A percentile compares a stretch with the other conserved stretches of the same genome.
phyloP scores from a whole-genome alignment of 169 alveolate genomes.

The Theileria annulata region DNA sequence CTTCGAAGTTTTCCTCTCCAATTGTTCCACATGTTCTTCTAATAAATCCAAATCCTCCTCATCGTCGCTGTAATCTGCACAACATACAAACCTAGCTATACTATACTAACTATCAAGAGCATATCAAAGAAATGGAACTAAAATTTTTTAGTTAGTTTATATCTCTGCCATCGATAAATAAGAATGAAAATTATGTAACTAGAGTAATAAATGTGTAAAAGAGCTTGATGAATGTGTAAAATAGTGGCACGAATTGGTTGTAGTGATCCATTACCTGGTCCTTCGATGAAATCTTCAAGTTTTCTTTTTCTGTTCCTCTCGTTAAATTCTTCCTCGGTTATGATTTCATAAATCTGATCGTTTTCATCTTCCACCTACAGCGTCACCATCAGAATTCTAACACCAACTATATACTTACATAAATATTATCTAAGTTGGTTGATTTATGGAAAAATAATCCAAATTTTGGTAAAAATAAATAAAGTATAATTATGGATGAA shows the following conservation, averaged over 20 bases:
- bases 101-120: background rate
- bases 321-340: conserved; percentile 63
- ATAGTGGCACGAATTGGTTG: background rate
- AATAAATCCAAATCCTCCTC: conserved; percentile 44
- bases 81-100: background rate
- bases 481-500: background rate
- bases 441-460: too few species aligned
- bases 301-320: conserved; percentile 51
- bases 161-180: too few species aligned
- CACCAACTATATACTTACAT: background rate
- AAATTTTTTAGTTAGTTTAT: too few species aligned
- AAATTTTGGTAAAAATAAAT: background rate
- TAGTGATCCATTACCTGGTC: conserved; percentile 25
- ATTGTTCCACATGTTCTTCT: conserved; percentile 23
- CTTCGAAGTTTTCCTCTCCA: background rate
- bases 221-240: background rate
- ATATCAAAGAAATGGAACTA: too few species aligned
- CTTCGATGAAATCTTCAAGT: conserved; percentile 64
- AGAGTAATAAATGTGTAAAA: background rate
- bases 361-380: conserved; percentile 63
- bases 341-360: conserved; percentile 62
- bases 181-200: background rate
- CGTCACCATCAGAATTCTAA: background rate
- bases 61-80: conserved; percentile 30
- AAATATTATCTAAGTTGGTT: too few species aligned